These are phyloP conservation scores for Goffeauzyma gilvescens DNA, from an alignment of 768 basidiomycete species.

Conservation along the genomic window DNA sequence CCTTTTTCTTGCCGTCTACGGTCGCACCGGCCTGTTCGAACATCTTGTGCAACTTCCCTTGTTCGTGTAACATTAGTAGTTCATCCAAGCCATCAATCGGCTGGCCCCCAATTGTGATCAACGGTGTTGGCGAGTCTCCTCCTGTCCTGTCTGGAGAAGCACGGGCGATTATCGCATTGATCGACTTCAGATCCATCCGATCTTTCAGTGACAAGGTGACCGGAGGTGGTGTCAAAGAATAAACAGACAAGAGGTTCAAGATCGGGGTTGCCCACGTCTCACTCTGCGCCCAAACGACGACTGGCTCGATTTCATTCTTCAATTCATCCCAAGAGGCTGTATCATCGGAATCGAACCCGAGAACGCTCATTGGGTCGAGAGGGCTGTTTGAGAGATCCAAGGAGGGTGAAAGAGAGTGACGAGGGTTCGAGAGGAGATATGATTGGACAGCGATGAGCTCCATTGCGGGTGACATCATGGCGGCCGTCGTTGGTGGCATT, in stretches of 20 bases:
- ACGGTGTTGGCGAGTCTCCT: neutral
- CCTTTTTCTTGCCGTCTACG: conserved; percentile 2
- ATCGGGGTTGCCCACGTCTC: conserved; percentile 12
- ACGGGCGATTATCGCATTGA: conserved; percentile 4
- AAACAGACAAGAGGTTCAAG: conserved; percentile 1
- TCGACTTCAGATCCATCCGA: neutral
- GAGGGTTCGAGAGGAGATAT: conserved; percentile 20
- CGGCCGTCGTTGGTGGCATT: neutral
- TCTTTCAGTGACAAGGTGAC: neutral
- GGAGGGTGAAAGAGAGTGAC: conserved; percentile 17
- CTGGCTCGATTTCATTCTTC: conserved; percentile 18
- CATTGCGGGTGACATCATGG: conserved; percentile 16
- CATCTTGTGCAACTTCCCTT: neutral
- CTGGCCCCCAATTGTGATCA: conserved; percentile 8
- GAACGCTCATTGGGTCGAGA: conserved; percentile 20
- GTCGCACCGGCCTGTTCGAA: conserved; percentile 5
- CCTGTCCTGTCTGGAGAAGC: neutral
- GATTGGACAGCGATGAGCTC: conserved; percentile 32
- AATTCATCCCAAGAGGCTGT: conserved; percentile 20
- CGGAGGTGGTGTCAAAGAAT: conserved; percentile 3
- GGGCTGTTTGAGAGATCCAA: conserved; percentile 16
- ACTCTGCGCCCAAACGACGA: conserved; percentile 25
- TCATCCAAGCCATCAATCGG: conserved; percentile 4
- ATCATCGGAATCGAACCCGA: conserved; percentile 16
- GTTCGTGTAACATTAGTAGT: neutral